Evolutionary conservation across 2,329 filamentous ascomycete species (phyloP).

Genomic region (Dothistroma pini): DNA sequence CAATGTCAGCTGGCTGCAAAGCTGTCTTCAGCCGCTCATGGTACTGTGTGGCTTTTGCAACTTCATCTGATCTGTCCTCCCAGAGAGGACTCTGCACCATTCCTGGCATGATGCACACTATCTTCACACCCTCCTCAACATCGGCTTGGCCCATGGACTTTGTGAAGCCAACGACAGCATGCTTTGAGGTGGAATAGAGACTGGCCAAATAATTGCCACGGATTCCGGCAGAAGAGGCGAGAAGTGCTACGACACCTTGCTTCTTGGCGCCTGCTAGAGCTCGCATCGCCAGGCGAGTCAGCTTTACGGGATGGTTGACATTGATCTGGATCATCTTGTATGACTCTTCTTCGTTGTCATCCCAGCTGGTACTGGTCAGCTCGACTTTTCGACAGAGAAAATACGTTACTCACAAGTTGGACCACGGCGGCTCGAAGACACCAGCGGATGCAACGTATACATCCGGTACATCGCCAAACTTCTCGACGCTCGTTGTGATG

Average conservation of each 20-base stretch:
- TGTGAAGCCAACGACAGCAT: conserved; percentile 43
- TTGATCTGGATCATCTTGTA: conserved; percentile 25
- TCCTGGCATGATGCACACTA: conserved; percentile 38
- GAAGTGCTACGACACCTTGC: conserved; percentile 19
- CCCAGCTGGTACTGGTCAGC: conserved; percentile 7
- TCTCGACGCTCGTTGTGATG: conserved; percentile 20
- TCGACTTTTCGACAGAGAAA: background rate
- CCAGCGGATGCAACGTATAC: conserved; percentile 21
- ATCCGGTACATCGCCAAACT: conserved; percentile 20
- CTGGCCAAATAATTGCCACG: conserved; percentile 22
- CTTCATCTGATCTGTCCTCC: conserved; percentile 37
- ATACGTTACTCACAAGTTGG: conserved; percentile 13
- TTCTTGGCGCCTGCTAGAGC: conserved; percentile 23
- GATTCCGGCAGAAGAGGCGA: conserved; percentile 18
- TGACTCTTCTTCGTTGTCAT: conserved; percentile 16
- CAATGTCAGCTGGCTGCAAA: conserved; percentile 22
- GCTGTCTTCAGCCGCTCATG: conserved; percentile 14
- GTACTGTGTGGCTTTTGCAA: conserved; percentile 17
- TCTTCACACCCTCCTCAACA: conserved; percentile 39
- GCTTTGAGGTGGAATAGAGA: conserved; percentile 39
- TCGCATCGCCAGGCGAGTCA: conserved; percentile 22
- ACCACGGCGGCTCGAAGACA: conserved; percentile 18
- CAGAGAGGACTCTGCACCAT: conserved; percentile 26
- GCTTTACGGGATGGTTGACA: conserved; percentile 22
- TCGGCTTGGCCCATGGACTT: conserved; percentile 44